Evolutionary conservation across 2,329 filamentous ascomycete species (phyloP).

Genomic region (Exophiala sp.): DNA sequence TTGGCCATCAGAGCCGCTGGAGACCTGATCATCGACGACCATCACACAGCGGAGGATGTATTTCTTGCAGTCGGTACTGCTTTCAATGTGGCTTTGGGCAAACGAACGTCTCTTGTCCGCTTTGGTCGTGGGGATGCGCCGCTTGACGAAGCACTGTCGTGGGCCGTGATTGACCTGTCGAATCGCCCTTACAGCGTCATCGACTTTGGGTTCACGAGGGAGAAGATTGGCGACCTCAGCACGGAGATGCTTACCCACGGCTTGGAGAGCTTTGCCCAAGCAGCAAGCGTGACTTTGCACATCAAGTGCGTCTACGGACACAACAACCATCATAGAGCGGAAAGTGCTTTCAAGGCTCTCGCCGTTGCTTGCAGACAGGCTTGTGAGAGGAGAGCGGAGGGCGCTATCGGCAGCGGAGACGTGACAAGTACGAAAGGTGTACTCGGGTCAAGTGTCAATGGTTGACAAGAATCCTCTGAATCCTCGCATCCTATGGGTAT

Average conservation of each 20-base stretch:
- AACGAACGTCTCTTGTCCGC: constrained; percentile 75
- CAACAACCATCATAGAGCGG: constrained; percentile 94
- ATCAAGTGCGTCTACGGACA: constrained; percentile 86
- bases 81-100: constrained; percentile 76
- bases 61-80: constrained; percentile 86
- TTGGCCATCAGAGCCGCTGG: constrained; percentile 77
- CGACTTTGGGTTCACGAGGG: constrained; percentile 77
- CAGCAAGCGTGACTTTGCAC: constrained; percentile 86
- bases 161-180: constrained; percentile 90
- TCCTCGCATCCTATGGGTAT: not conserved
- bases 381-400: constrained; percentile 66
- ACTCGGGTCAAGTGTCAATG: constrained; percentile 42
- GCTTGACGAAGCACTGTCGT: constrained; percentile 89
- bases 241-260: constrained; percentile 98
- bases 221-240: constrained; percentile 90
- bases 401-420: constrained; percentile 79
- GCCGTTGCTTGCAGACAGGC: constrained; percentile 81
- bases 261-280: constrained; percentile 88
- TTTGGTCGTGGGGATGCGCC: constrained; percentile 92
- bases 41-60: constrained; percentile 95
- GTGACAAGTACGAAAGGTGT: constrained; percentile 96
- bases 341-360: constrained; percentile 95
- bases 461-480: constrained; percentile 5
- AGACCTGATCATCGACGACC: constrained; percentile 95
- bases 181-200: constrained; percentile 85